Percentiles rank a stretch among this genome's conserved stretches.
These are phyloP conservation scores for Calonectria crousiana DNA, from an alignment of 2,329 filamentous ascomycete species.

Conservation along the genomic window DNA sequence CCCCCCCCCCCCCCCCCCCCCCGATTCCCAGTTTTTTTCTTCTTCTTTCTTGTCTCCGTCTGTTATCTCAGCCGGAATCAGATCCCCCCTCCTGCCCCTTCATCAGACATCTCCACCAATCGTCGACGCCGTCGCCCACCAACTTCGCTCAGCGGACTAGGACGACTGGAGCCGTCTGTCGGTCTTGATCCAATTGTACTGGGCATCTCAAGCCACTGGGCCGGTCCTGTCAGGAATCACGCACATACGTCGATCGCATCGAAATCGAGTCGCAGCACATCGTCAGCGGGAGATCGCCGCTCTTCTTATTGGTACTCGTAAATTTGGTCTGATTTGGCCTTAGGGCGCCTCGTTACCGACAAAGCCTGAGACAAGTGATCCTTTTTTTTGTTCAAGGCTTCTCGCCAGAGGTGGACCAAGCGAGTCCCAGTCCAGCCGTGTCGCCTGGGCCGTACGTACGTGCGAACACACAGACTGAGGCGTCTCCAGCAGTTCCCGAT, in stretches of 20 bases:
- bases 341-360: background rate
- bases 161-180: constrained; percentile 17
- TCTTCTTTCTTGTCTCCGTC: constrained; percentile 19
- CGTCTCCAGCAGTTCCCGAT: constrained; percentile 16
- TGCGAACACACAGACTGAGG: background rate
- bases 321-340: constrained; percentile 8
- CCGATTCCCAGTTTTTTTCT: background rate
- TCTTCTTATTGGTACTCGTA: constrained; percentile 18
- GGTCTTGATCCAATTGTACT: constrained; percentile 19
- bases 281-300: constrained; percentile 43
- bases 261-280: constrained; percentile 34
- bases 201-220: constrained; percentile 12
- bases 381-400: constrained; percentile 1
- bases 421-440: background rate
- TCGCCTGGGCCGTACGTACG: constrained; percentile 6
- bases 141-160: constrained; percentile 6
- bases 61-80: constrained; percentile 7
- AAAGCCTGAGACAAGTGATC: constrained; percentile 1
- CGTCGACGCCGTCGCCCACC: constrained; percentile 13
- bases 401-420: constrained; percentile 15
- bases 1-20: too few species aligned
- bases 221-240: constrained; percentile 24
- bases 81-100: background rate
- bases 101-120: constrained; percentile 17
- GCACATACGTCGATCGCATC: constrained; percentile 33